phyloP scores from a whole-genome alignment of 768 basidiomycete species.

The Daedaleopsis sinensis region DNA sequence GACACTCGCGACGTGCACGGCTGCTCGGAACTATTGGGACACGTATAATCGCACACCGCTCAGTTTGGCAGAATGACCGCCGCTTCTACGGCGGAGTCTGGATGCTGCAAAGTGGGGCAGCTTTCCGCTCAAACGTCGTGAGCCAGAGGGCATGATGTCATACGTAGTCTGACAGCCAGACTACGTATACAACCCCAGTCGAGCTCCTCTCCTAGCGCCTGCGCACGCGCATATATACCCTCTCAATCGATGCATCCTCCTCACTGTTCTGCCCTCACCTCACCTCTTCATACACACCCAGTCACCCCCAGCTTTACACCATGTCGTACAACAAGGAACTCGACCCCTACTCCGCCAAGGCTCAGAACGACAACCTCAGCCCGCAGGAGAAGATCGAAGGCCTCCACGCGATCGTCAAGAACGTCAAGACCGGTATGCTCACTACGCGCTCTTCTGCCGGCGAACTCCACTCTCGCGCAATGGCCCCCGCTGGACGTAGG shows the following conservation, averaged over 20 bases:
- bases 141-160: neutral
- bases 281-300: neutral
- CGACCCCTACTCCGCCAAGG: slow-evolving; percentile 74
- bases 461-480: slow-evolving; percentile 76
- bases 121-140: neutral
- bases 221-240: too few relatives aligned
- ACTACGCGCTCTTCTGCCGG: slow-evolving; percentile 72
- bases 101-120: neutral
- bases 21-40: too few relatives aligned
- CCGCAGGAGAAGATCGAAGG: slow-evolving; percentile 71
- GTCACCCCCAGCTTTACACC: slow-evolving; percentile 5
- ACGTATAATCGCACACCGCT: too few relatives aligned
- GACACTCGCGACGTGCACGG: too few relatives aligned
- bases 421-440: slow-evolving; percentile 73
- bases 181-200: too few relatives aligned
- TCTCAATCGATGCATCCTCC: too few relatives aligned
- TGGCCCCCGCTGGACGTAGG: slow-evolving; percentile 74
- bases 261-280: neutral
- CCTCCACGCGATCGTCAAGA: slow-evolving; percentile 67
- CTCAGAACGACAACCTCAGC: slow-evolving; percentile 58
- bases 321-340: slow-evolving; percentile 43
- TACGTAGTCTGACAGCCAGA: too few relatives aligned
- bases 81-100: too few relatives aligned
- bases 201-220: neutral
- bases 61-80: too few relatives aligned